Evolutionary conservation across 805 yeast species (phyloP), one percentile per base, ranked within the genome.

Genomic region (Clavispora fructus): DNA sequence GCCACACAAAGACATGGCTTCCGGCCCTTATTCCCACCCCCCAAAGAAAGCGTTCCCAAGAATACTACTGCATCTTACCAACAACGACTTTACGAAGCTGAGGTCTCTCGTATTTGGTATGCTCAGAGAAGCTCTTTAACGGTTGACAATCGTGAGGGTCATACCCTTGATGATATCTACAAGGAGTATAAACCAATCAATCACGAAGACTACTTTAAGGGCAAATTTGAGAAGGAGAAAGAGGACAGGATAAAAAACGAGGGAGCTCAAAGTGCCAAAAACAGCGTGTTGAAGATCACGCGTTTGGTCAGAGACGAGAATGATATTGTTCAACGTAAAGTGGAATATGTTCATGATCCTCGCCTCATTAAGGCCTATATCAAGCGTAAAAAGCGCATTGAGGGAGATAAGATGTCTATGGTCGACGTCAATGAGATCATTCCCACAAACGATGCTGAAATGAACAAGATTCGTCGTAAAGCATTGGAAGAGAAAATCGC

Each of bases 1-100:
- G 87, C 97, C 0, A 88, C 97, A 0, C 95, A 92, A 88, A 94
- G 92, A 64, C 96, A 95, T 59, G 96, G 96, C 1, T 92, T 92
- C 64, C 56, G 60, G 35, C 75, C 76, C 6, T 54, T 67, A 12
- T 59, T 68, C 42, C 61, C 62, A 1, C 67, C 65, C 2, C 66
- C 65, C 7, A 66, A 63, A 43, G 73, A 69, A 40, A 61, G 54
- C 38, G 61, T 63, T 12, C 73, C 74, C 10, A 71, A 71, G 47
- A 67, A 64, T 44, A 67, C 63, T 29, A 68, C 73, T 8, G 74
- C 75, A 0, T 64, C 71, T 4, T 67, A 69, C 51, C 98, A 92
- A 64, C 98, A 92, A 59, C 85, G 84, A 59, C 81, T 94, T 1
- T 94, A 94, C 58, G 97, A 92, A 51, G 91, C 85, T 49, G 98